Base-by-base conservation (phyloP, 768 basidiomycete species). In the Lactarius hatsudake region DNA sequence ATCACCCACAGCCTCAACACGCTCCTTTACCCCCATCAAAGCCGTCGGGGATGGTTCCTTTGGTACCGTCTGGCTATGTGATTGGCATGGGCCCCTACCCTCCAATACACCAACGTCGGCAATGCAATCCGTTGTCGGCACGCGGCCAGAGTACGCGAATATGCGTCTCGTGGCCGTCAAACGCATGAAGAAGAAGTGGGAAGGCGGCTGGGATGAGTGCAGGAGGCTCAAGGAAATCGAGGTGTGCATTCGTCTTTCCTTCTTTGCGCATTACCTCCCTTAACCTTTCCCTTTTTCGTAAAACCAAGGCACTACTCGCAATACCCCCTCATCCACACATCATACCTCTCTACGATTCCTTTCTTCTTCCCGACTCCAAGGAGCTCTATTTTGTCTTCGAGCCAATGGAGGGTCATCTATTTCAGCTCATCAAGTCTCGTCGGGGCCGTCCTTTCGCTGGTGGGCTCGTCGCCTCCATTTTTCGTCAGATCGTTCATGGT, bases 351-450 rank as follows among this genome's bases (percentile, higher is more conserved):
- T 99, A 98, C 82, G 97, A 99, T 79, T 96, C 94, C 74, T 99
- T 98, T 81, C 91, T 99, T 72, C 87, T 95, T n/a, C 97, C 97
- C 5, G 86, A 88, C 72, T 86, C 93, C 68, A 94, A 93, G 78
- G 96, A 99, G 78, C 92, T 99, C 73, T 97, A 98, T 78, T 98
- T 98, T 75, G 96, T 98, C 57, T 99, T 99, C 78, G 97, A 99
- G 79, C 96, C 95, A 74, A 98, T 99, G 97, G 97, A 99, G 78
- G 97, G 97, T 74, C 98, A 99, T 79, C 87, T 99, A 58, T 99
- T 96, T 79, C 97, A 99, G 77, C 91, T 99, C 80, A 96, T 98
- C 79, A 98, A 96, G 80, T 87, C 95, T 57, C 89, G 97, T 68
- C 94, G 93, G 79, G 95, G 96, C 67, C 88, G 96, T 69, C 87